Base-by-base conservation (phyloP, 1,284 basidiomycete species). In the Cryptococcus floricola region DNA sequence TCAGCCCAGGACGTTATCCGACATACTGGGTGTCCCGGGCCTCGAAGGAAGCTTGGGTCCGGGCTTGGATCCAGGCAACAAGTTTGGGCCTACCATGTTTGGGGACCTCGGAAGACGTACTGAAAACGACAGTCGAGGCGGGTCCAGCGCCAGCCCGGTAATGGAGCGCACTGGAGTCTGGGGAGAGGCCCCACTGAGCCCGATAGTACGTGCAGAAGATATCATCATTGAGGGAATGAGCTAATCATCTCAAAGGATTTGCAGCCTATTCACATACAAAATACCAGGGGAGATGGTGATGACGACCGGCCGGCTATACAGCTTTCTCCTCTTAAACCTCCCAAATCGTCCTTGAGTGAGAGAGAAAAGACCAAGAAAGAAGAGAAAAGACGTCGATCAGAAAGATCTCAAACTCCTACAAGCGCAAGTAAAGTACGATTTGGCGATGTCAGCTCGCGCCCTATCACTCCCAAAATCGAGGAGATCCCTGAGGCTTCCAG, bases 51-150 rank as follows among this genome's bases (percentile, higher is more conserved):
- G 23, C 19, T 38, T 58, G 1, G 46, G 48, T 9, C 56, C 52
- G 14, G 48, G 42, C 13, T n/a, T 54, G 39, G 53, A 50, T 38
- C 38, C 47, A 34, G 52, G 48, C 13, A 47, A 58, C 38, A 50
- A 27, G 27, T 54, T 47, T 39, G 25, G 39, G n/a, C 52, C 52
- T 6, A 53, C 48, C 18, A 48, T 58, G 43, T 58, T 58, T 48
- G 56, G 56, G 19, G 48, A 57, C 50, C 18, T 57, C 16, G n/a
- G 37, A 23, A 28, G 43, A 9, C 23, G 13, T 10, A 18, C 27
- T n/a, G 3, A 5, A 12, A 5, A 14, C 25, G 31, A 28, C 16
- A 23, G n/a, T 5, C 37, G 38, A 25, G 39, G 39, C 8, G 16
- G 14, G 10, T 23, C 28, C n/a, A 42, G 18, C 12, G 10, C 14